Base-by-base conservation (phyloP, 2,329 filamentous ascomycete genomes). In the Amphichorda felina region DNA sequence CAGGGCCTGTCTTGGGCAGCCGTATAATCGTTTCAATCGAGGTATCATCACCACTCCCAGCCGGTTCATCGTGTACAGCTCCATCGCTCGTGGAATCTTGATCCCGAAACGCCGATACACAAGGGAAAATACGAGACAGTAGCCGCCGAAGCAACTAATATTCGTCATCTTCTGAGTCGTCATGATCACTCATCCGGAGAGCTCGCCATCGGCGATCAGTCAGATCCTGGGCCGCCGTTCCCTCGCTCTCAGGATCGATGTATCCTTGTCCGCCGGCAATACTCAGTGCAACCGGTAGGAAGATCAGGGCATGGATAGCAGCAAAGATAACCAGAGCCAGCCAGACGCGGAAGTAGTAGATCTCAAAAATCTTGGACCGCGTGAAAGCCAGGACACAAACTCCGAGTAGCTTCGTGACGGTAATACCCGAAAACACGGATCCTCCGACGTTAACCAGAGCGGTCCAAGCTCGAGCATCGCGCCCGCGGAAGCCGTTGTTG, bases 291-390 rank as follows among this genome's bases (percentile, higher is more conserved):
- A 96, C 91, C 0, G 91, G 91, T 47, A 98, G 63, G 56, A 96
- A 94, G 7, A 98, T 72, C 33, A 98, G 66, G 1, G 91, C 86
- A 56, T 98, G 91, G 8, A 79, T 70, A 7, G 85, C 85, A 3
- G 88, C 93, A 56, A 94, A 89, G 8, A 93, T 56, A 9, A 98
- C 88, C 37, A 98, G 72, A 6, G 88, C 82, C 14, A 95, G 65
- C 91, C 91, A 98, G 30, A 98, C 83, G 30, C 91, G 75, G 70
- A 98, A 98, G 60, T 98, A 98, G 62, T 98, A 98, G 39, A 98
- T 86, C 64, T 98, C 93, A 50, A 98, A 98, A 51, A 98, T 98
- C 73, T 96, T 98, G 57, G 85, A 94, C 35, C 84, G 69, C 7
- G 91, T 98, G 51, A 95, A 98, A 0, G 91, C 91, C 15, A 98